Evolutionary conservation across 2,329 filamentous ascomycete species (phyloP).

Genomic region (Blumeria hordei): DNA sequence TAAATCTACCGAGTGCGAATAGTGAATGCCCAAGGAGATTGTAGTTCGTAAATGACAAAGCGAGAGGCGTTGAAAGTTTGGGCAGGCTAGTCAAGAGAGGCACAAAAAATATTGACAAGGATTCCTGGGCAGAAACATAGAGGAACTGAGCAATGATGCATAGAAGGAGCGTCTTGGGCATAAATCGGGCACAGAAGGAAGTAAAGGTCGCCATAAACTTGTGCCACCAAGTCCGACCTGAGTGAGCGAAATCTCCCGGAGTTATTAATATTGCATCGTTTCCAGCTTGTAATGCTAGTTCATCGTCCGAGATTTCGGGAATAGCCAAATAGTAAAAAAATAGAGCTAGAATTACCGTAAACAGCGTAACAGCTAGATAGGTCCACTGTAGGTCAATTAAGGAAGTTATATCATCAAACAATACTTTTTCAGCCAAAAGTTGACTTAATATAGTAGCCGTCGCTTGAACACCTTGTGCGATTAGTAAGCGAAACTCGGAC

Average conservation of each 20-base stretch:
- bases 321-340: slow-evolving; percentile 46
- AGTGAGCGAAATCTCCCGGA: slow-evolving; percentile 1
- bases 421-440: slow-evolving; percentile 46
- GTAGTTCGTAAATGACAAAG: slow-evolving; percentile 30
- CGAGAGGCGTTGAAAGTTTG: slow-evolving; percentile 42
- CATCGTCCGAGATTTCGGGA: slow-evolving; percentile 28
- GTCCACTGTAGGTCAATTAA: slow-evolving; percentile 64
- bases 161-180: slow-evolving; percentile 24
- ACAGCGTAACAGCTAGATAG: slow-evolving; percentile 56
- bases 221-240: too few species aligned
- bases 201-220: too few species aligned
- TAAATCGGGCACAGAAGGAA: too few species aligned
- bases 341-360: slow-evolving; percentile 44
- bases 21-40: slow-evolving; percentile 42
- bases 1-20: neutral
- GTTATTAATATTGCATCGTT: slow-evolving; percentile 6
- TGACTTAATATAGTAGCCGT: slow-evolving; percentile 49
- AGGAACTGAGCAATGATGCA: slow-evolving; percentile 25
- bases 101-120: slow-evolving; percentile 33
- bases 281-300: slow-evolving; percentile 24
- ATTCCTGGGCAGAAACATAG: neutral
- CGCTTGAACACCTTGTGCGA: slow-evolving; percentile 58
- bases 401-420: slow-evolving; percentile 34
- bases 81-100: slow-evolving; percentile 37
- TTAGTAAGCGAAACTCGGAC: slow-evolving; percentile 48